Evolutionary conservation across 192 early-diverging fungal genomes (phyloP).

Genomic region (Ambispora gerdemannii): DNA sequence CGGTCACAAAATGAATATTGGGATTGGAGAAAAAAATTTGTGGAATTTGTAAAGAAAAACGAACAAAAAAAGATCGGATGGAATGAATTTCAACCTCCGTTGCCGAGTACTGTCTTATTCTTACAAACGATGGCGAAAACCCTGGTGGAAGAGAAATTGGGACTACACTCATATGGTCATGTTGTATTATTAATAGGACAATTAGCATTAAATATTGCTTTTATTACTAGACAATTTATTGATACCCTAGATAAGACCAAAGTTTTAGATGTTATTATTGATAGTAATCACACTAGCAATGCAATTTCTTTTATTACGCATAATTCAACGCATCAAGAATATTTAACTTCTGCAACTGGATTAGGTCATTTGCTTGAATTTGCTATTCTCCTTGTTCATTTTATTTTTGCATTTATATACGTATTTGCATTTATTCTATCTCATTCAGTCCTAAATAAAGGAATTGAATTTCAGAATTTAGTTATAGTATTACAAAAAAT

Average conservation of each 20-base stretch:
- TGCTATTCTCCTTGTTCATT: background rate
- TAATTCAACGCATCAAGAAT: background rate
- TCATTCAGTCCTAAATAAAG: background rate
- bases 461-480: background rate
- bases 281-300: background rate
- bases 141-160: background rate
- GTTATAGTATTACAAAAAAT: background rate
- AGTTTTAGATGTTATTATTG: background rate
- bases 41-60: background rate
- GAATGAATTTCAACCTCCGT: constrained; percentile 4
- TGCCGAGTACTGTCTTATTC: background rate
- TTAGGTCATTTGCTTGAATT: constrained; percentile 6
- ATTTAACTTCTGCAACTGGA: background rate
- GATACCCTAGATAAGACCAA: too few relatives aligned
- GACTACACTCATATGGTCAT: background rate
- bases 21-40: background rate
- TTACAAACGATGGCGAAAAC: background rate
- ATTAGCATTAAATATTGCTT: constrained; percentile 5
- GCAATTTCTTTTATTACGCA: background rate
- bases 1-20: constrained; percentile 14
- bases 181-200: background rate
- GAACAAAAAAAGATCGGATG: background rate
- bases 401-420: background rate
- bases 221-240: constrained; percentile 17
- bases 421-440: background rate